Conservation (phyloP, 805 yeast species). For the Diddensiella transvaalensis region DNA sequence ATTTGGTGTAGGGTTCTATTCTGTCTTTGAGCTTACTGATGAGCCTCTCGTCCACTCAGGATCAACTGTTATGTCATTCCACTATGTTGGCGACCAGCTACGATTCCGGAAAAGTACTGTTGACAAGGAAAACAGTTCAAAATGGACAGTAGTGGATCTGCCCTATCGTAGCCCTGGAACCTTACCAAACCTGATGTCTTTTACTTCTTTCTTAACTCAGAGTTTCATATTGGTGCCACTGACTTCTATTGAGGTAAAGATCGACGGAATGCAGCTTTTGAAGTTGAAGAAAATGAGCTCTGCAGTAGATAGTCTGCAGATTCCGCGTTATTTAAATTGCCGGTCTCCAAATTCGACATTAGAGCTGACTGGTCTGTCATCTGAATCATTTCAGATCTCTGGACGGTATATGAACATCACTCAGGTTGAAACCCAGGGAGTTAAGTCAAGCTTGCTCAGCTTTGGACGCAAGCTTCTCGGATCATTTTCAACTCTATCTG, state of each 20-base stretch:
- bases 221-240: constrained; percentile 36
- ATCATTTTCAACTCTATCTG: constrained; percentile 29
- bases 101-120: constrained; percentile 29
- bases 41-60: constrained; percentile 64
- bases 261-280: constrained; percentile 30
- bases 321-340: constrained; percentile 25
- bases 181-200: constrained; percentile 34
- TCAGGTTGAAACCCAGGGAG: constrained; percentile 28
- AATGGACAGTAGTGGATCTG: constrained; percentile 38
- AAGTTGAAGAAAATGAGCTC: constrained; percentile 27
- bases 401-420: constrained; percentile 36
- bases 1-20: constrained; percentile 53
- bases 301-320: constrained; percentile 19
- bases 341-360: constrained; percentile 29
- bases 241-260: constrained; percentile 27
- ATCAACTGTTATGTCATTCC: constrained; percentile 34
- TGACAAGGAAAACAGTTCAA: constrained; percentile 16
- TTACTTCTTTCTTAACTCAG: constrained; percentile 38
- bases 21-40: constrained; percentile 76
- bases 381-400: constrained; percentile 29
- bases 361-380: constrained; percentile 22
- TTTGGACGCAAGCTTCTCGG: constrained; percentile 32
- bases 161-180: constrained; percentile 32
- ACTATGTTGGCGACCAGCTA: constrained; percentile 38
- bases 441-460: constrained; percentile 26